Evolutionary conservation across 2,329 filamentous ascomycete genomes (phyloP).

Genomic region (Botrytis paeoniae): DNA sequence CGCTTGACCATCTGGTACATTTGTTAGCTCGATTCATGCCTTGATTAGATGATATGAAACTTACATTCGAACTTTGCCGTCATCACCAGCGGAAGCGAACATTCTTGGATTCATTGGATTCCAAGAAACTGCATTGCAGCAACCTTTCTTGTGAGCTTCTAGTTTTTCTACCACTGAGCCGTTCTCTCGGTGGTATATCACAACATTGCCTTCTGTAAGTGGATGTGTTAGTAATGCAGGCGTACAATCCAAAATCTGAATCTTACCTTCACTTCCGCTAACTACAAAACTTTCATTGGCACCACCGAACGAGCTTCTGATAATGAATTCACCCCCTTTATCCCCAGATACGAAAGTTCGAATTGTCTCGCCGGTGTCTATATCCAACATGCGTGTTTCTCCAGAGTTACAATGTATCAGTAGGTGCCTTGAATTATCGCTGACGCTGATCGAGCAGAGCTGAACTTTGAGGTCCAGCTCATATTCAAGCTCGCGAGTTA

Average conservation of each 20-base stretch:
- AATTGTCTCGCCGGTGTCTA: conserved; percentile 68
- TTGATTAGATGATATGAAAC: conserved; percentile 38
- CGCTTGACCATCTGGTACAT: conserved; percentile 31
- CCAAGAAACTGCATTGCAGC: conserved; percentile 87
- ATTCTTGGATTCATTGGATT: conserved; percentile 78
- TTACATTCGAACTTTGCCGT: conserved; percentile 81
- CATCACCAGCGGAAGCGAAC: conserved; percentile 90
- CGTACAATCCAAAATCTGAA: background rate
- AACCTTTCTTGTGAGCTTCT: conserved; percentile 68
- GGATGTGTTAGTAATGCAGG: conserved; percentile 21
- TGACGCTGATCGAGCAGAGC: conserved; percentile 77
- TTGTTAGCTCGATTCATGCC: conserved; percentile 1
- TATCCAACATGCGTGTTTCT: conserved; percentile 74
- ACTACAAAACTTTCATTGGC: conserved; percentile 89
- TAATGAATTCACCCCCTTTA: conserved; percentile 71
- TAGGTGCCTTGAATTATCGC: conserved; percentile 73
- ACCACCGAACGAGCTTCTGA: conserved; percentile 81
- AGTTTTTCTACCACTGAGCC: conserved; percentile 73
- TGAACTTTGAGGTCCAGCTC: conserved; percentile 67
- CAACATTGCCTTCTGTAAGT: conserved; percentile 59
- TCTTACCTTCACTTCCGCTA: conserved; percentile 82
- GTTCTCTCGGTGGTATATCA: conserved; percentile 88
- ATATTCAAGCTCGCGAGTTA: conserved; percentile 71
- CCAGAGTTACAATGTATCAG: conserved; percentile 79
- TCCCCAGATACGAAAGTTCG: conserved; percentile 70